These are phyloP conservation scores for Fusarium nygamai DNA, from an alignment of 2,329 filamentous ascomycete species.

Conservation along the genomic window DNA sequence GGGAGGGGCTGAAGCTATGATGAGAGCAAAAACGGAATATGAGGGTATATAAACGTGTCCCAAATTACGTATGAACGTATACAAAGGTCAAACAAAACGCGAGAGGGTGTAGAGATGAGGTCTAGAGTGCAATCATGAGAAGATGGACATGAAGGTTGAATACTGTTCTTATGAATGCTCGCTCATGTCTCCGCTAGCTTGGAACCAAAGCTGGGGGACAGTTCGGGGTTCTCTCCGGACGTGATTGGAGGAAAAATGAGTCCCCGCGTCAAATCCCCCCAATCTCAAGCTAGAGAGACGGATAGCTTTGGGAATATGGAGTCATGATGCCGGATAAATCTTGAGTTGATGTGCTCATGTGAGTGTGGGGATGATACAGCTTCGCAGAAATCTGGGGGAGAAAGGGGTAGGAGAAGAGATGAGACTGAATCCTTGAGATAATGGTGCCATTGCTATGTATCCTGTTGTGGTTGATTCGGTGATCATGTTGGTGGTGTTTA, in stretches of 20 bases:
- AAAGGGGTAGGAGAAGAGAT: background rate
- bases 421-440: background rate
- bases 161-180: conserved; percentile 35
- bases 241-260: conserved; percentile 45
- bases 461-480: background rate
- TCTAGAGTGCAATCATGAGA: conserved; percentile 12
- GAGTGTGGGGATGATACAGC: conserved; percentile 17
- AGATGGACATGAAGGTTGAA: conserved; percentile 19
- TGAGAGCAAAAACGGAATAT: conserved; percentile 8
- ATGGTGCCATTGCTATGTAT: background rate
- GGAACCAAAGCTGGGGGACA: conserved; percentile 8
- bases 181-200: conserved; percentile 36
- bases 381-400: conserved; percentile 7
- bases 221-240: conserved; percentile 40
- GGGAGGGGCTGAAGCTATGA: conserved; percentile 38
- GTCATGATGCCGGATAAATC: conserved; percentile 32
- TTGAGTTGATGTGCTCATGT: conserved; percentile 30
- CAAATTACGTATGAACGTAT: background rate
- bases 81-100: background rate
- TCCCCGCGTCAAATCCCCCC: conserved; percentile 32
- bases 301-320: conserved; percentile 18
- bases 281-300: conserved; percentile 23
- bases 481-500: background rate
- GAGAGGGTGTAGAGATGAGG: background rate
- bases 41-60: background rate